Evolutionary conservation across 2,329 filamentous ascomycete genomes (phyloP), one percentile per base, ranked within the genome.

Genomic region (Proliferodiscus dingleyae): DNA sequence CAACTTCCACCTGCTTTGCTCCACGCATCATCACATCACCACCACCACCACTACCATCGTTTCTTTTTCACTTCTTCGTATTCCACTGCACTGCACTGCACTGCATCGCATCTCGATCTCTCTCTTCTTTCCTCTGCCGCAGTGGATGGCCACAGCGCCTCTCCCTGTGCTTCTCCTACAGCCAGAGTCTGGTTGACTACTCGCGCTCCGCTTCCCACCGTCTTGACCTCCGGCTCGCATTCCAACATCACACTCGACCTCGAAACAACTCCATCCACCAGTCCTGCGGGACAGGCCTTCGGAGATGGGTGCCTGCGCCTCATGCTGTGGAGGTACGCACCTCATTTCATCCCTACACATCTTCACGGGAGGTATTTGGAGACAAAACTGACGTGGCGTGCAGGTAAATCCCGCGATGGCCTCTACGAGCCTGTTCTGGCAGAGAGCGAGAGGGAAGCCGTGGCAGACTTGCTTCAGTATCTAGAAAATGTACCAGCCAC

Each of bases 401-500:
- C 50, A 86, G 86, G 83, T 63, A 85, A 83, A 70, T 80, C 85
- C 68, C 83, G 83, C 68, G 87, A 91, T 76, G 83, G 82, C 56
- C 77, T 89, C 54, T 90, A 91, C 66, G 87, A 93, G 66, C 85
- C 86, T 42, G 87, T 93, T 46, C 79, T 98, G 52, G 90, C 90
- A 61, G 93, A 98, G 65, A 95, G 87, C 71, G 93, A 98, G 71
- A 82, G 93, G 62, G 93, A 97, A 72, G 93, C 93, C 45, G 93
- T 98, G 45, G 90, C 93, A 55, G 93, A 98, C 66, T 75, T 98
- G 49, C 75, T 98, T 15, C 87, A 91, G 66, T 97, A 95, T 67
- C 83, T 98, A 55, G 93, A 98, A 71, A 96, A 97, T 66, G 93
- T 97, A 73, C 36, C 60, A 32, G 41, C 29, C 24, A 23, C 29